phyloP scores from a whole-genome alignment of 495 filamentous ascomycete genomes.

The Xylaria nigripes region DNA sequence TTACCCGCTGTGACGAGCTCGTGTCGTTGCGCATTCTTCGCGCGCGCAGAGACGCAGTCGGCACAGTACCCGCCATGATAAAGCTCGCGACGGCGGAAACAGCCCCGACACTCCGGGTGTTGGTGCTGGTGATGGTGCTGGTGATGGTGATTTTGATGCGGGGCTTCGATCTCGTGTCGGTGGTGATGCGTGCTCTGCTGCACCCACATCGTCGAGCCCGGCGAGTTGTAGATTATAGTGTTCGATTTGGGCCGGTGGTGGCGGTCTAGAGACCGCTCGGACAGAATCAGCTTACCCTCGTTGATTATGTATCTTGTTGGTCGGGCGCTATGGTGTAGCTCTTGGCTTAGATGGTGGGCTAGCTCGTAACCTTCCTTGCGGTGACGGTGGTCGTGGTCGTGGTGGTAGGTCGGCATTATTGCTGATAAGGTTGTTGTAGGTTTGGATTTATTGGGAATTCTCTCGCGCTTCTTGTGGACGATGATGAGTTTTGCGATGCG shows the following conservation, averaged over 20 bases:
- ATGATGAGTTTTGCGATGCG: not conserved
- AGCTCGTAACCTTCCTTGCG: slow-evolving; percentile 4
- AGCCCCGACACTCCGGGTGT: slow-evolving; percentile 19
- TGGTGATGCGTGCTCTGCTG: too few species aligned
- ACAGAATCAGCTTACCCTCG: slow-evolving; percentile 14
- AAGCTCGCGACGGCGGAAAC: slow-evolving; percentile 6
- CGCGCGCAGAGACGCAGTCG: slow-evolving; percentile 10
- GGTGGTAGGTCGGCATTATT: slow-evolving; percentile 13
- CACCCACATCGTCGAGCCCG: slow-evolving; percentile 16
- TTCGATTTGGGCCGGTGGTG: slow-evolving; percentile 2
- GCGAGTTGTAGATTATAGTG: slow-evolving; percentile 27
- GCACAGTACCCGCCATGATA: slow-evolving; percentile 15
- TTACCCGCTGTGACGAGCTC: not conserved
- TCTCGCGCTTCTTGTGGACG: not conserved
- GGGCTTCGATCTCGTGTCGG: not conserved
- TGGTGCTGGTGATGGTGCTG: slow-evolving; percentile 14
- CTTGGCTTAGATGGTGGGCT: slow-evolving; percentile 5
- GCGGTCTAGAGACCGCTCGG: slow-evolving; percentile 4
- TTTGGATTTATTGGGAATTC: not conserved
- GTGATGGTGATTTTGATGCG: too few species aligned
- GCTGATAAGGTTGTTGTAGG: not conserved
- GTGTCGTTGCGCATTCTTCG: not conserved
- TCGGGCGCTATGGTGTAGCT: slow-evolving; percentile 1
- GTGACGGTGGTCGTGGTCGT: not conserved
- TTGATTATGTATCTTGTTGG: slow-evolving; percentile 20